These are phyloP conservation scores for Corylus heterophylla DNA, from an alignment of 306 rosid genomes.

Conservation along the genomic window DNA sequence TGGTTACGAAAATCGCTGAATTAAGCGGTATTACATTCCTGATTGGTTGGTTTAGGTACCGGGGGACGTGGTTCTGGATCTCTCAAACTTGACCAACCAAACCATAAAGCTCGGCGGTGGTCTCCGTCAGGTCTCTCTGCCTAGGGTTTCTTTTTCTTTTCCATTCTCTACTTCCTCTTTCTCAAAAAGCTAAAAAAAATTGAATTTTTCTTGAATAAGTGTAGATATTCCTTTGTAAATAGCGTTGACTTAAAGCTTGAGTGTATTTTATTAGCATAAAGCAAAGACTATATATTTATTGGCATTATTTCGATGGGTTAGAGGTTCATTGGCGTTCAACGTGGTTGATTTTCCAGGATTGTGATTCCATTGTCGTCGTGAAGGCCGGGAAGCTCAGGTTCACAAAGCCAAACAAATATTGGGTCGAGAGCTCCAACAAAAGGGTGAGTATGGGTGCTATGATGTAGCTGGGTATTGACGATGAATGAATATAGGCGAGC, in stretches of 20 bases:
- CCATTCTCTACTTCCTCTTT: background rate
- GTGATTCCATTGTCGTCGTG: conserved; percentile 68
- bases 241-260: too few species aligned
- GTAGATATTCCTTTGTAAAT: too few species aligned
- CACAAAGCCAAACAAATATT: conserved; percentile 80
- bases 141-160: conserved; percentile 21
- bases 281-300: background rate
- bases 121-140: conserved; percentile 62
- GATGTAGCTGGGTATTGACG: background rate
- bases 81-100: conserved; percentile 74
- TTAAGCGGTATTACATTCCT: background rate
- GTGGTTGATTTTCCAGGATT: conserved; percentile 49
- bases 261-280: background rate
- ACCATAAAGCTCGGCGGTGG: conserved; percentile 94
- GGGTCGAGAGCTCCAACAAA: conserved; percentile 92
- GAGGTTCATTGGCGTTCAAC: conserved; percentile 2
- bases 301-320: conserved; percentile 4
- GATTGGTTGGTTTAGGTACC: conserved; percentile 56
- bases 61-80: conserved; percentile 84
- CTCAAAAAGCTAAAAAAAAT: too few species aligned
- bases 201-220: background rate
- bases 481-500: background rate
- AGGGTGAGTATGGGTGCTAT: conserved; percentile 57
- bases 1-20: background rate
- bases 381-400: conserved; percentile 80